Evolutionary conservation across 495 filamentous ascomycete genomes (phyloP).

Genomic region (Recurvomyces mirabilis): DNA sequence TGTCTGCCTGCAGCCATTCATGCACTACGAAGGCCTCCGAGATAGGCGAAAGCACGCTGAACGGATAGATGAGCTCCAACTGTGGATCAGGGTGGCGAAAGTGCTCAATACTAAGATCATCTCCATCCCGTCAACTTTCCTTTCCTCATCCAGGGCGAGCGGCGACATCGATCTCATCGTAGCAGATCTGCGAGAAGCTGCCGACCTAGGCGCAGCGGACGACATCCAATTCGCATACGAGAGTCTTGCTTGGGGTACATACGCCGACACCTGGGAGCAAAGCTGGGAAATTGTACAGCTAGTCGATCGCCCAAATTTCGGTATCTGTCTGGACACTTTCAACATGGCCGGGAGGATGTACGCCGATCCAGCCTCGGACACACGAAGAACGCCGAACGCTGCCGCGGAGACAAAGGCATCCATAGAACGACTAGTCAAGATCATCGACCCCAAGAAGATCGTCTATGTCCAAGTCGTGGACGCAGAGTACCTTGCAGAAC

Average conservation of each 20-base stretch:
- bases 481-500: slow-evolving; percentile 50
- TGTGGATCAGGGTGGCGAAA: slow-evolving; percentile 59
- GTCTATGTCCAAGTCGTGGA: slow-evolving; percentile 76
- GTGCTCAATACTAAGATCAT: slow-evolving; percentile 58
- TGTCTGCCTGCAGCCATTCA: slow-evolving; percentile 67
- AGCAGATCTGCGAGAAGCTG: slow-evolving; percentile 50
- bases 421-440: slow-evolving; percentile 43
- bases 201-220: slow-evolving; percentile 51
- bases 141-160: slow-evolving; percentile 45
- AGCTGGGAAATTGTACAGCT: slow-evolving; percentile 56
- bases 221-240: slow-evolving; percentile 68
- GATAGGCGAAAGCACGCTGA: slow-evolving; percentile 49
- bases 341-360: slow-evolving; percentile 68
- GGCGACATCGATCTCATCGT: slow-evolving; percentile 49
- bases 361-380: slow-evolving; percentile 50
- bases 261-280: slow-evolving; percentile 59
- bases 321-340: slow-evolving; percentile 69
- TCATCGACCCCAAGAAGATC: slow-evolving; percentile 55
- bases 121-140: slow-evolving; percentile 63
- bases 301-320: slow-evolving; percentile 63
- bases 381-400: slow-evolving; percentile 46
- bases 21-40: slow-evolving; percentile 64
- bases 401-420: slow-evolving; percentile 47
- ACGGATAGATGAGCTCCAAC: slow-evolving; percentile 49
- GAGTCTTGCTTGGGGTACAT: slow-evolving; percentile 62